Base-by-base conservation (phyloP, 345 rosid genomes). In the Sisymbrium irio region DNA sequence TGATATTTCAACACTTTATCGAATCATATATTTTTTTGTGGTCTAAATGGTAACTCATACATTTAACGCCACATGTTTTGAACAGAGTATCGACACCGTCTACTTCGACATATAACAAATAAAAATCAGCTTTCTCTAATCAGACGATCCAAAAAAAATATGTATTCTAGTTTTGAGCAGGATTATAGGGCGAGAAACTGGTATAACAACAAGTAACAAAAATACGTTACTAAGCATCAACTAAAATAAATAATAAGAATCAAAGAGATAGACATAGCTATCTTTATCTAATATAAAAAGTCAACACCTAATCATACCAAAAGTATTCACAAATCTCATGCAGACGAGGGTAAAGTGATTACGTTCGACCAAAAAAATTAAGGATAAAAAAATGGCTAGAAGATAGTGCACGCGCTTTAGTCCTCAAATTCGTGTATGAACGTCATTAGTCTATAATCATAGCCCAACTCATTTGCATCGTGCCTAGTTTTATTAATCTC, bases 381-480 rank as follows among this genome's bases (percentile, higher is more conserved):
- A n/a, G n/a, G n/a, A n/a, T n/a, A n/a, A n/a, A n/a, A n/a, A 67
- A 58, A 15, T 20, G 50, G n/a, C n/a, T 57, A 39, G 44, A 58
- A 55, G 4, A 44, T 33, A 7, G 25, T 35, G 22, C 22, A 73
- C 58, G 55, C 47, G 46, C 28, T 42, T 42, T 56, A 22, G 58
- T 45, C 20, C 36, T 65, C 22, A 22, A 18, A 57, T 17, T 57
- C 9, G 14, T 12, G 6, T 13, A 37, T 6, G 5, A 12, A 69
- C 57, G 47, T 69, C 57, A 45, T 69, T 25, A 57, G 35, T 44
- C 22, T 4, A 19, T 42, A 19, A 69, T 49, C 61, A 37, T 37
- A 7, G 7, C 30, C 57, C 11, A 50, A 0, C 25, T 56, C 25
- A 28, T 4, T 40, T 17, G 40, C 40, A 37, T 6, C 2, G 4